Conservation (phyloP, 306 rosid genomes). For the Urtica urens region DNA sequence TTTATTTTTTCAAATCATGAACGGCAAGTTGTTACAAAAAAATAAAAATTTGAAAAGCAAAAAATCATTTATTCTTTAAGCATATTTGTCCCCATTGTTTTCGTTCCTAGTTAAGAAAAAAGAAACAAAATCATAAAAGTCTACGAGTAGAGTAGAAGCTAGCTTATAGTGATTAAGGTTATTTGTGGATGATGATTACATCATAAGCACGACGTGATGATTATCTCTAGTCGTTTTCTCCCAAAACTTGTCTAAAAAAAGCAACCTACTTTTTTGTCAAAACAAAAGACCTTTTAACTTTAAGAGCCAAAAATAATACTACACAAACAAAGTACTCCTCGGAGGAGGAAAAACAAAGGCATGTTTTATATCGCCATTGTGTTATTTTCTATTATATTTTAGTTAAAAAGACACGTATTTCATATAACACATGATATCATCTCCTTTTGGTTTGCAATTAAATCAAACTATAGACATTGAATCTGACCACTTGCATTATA, state of each 20-base stretch:
- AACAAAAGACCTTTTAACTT: not conserved
- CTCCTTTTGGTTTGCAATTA: not conserved
- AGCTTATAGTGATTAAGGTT: too few species aligned
- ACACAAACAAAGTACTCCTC: too few species aligned
- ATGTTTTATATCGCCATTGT: not conserved
- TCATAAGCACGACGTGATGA: constrained; percentile 29
- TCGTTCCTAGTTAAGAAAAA: too few species aligned
- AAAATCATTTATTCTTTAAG: too few species aligned
- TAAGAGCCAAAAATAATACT: not conserved
- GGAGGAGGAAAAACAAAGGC: not conserved
- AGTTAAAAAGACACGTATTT: constrained; percentile 4
- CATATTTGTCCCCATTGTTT: too few species aligned
- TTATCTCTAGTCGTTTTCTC: constrained; percentile 8
- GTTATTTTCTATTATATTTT: not conserved
- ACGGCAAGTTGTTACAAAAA: too few species aligned
- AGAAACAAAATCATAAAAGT: too few species aligned
- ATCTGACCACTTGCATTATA: not conserved
- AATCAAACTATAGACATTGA: not conserved
- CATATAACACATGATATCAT: not conserved
- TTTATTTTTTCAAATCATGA: too few species aligned
- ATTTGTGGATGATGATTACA: constrained; percentile 31
- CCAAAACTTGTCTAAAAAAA: constrained; percentile 4
- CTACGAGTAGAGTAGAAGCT: too few species aligned
- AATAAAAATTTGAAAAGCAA: too few species aligned
- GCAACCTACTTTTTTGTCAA: constrained; percentile 6